These are phyloP conservation scores for Clitoria ternatea DNA, from an alignment of 306 rosid genomes.

Conservation along the genomic window DNA sequence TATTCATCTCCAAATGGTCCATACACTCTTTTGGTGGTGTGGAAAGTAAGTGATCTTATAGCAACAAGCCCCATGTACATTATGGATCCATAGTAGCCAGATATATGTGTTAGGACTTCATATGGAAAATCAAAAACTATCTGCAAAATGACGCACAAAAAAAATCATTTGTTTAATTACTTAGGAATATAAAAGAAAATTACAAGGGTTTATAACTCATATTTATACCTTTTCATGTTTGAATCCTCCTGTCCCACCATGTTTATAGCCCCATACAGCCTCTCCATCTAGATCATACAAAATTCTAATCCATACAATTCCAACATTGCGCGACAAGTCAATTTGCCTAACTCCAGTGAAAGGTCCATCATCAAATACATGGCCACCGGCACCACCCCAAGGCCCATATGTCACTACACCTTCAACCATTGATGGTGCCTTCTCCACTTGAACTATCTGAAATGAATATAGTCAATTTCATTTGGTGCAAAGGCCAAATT, in stretches of 20 bases:
- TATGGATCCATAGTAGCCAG: conserved; percentile 64
- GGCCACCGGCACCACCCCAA: conserved; percentile 80
- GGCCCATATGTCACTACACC: conserved; percentile 69
- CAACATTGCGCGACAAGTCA: conserved; percentile 63
- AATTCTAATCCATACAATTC: conserved; percentile 64
- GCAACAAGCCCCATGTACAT: conserved; percentile 76
- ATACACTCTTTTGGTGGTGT: conserved; percentile 53
- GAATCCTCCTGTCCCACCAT: conserved; percentile 84
- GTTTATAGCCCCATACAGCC: conserved; percentile 59
- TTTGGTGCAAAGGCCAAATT: background rate
- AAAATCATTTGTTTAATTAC: background rate
- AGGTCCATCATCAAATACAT: conserved; percentile 67
- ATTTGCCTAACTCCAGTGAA: conserved; percentile 68
- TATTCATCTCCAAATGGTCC: conserved; percentile 90
- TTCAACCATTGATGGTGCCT: conserved; percentile 44
- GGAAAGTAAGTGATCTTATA: conserved; percentile 74
- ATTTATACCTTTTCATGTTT: conserved; percentile 71
- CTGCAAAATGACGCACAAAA: conserved; percentile 42
- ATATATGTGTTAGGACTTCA: conserved; percentile 79
- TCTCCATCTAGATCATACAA: conserved; percentile 70
- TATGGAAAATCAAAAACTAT: conserved; percentile 66
- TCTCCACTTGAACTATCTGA: conserved; percentile 33
- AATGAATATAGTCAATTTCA: background rate
- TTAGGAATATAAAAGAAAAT: background rate
- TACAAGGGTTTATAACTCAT: background rate